These are phyloP conservation scores for Ascochyta fabae DNA, from an alignment of 2,329 filamentous ascomycete genomes.

Conservation along the genomic window DNA sequence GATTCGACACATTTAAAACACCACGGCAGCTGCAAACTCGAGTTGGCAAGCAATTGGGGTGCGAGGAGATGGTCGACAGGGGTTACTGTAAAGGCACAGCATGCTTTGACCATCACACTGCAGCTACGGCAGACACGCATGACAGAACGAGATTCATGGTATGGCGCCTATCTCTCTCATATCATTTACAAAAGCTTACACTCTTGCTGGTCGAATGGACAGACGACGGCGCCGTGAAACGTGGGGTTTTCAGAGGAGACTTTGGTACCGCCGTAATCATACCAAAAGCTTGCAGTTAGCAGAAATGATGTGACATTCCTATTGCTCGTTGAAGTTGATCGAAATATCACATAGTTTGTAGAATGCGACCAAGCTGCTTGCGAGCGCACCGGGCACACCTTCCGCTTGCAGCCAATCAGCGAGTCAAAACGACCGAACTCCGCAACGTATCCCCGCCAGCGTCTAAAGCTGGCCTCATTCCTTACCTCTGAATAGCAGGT, in stretches of 20 bases:
- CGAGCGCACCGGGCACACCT: too few species aligned
- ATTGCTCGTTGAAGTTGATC: background rate
- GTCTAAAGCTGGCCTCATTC: constrained; percentile 25
- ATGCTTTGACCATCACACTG: background rate
- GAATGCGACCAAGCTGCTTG: too few species aligned
- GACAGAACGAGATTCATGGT: background rate
- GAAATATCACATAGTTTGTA: background rate
- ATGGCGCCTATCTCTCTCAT: background rate
- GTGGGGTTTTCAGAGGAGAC: background rate
- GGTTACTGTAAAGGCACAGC: background rate
- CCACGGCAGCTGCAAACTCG: too few species aligned
- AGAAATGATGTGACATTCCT: background rate
- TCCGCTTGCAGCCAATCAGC: constrained; percentile 21
- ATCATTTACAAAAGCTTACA: background rate
- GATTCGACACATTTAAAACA: too few species aligned
- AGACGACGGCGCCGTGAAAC: background rate
- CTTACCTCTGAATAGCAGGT: constrained; percentile 18
- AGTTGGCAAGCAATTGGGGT: too few species aligned
- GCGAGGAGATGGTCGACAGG: background rate
- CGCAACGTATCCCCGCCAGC: constrained; percentile 16
- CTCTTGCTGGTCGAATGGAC: background rate
- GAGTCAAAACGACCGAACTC: constrained; percentile 16
- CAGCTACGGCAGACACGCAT: background rate
- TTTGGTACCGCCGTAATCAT: background rate
- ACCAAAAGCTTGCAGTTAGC: background rate